phyloP scores from a whole-genome alignment of 768 basidiomycete genomes.

The Grammothele lineata region DNA sequence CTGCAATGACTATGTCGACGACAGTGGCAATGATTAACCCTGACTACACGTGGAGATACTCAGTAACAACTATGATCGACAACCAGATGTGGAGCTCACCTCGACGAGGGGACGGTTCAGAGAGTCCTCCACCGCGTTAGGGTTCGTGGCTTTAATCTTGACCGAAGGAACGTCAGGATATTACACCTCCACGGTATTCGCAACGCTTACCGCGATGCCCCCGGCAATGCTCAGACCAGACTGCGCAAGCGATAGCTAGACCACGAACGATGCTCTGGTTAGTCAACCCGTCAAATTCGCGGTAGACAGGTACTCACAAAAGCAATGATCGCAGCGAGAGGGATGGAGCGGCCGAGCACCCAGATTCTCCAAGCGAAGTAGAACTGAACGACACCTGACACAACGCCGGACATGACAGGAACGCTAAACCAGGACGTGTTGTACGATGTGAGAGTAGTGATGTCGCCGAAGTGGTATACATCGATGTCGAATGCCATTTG shows the following conservation, averaged over 20 bases:
- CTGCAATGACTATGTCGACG: constrained; percentile 11
- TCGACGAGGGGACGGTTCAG: too few relatives aligned
- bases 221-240: background rate
- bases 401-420: constrained; percentile 8
- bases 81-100: too few relatives aligned
- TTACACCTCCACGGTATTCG: too few relatives aligned
- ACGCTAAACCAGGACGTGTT: constrained; percentile 14
- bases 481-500: background rate
- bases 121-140: too few relatives aligned
- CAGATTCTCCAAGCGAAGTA: constrained; percentile 11
- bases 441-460: background rate
- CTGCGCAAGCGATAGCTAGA: constrained; percentile 2
- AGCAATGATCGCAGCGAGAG: background rate
- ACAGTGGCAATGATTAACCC: background rate
- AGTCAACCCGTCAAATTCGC: too few relatives aligned
- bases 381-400: constrained; percentile 8
- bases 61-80: too few relatives aligned
- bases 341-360: background rate
- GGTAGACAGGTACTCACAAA: background rate
- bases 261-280: too few relatives aligned
- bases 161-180: too few relatives aligned
- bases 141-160: too few relatives aligned
- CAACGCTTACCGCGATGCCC: too few relatives aligned
- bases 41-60: background rate
- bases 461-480: constrained; percentile 8